Evolutionary conservation across 2,329 filamentous ascomycete genomes (phyloP).

Genomic region (Podosphaera aphanis): DNA sequence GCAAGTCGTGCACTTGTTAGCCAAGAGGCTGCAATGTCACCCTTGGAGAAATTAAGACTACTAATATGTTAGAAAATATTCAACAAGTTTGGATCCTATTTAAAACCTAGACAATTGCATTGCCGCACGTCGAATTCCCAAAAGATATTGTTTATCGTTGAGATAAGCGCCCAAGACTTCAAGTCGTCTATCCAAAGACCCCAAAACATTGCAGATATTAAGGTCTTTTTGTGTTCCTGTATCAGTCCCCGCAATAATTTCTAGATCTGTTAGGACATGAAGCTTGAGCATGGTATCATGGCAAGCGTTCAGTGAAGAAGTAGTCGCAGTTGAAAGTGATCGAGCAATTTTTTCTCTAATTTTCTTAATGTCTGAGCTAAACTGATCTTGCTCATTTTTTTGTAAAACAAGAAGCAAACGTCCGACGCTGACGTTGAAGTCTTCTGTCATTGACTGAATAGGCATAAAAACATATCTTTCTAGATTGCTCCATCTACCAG

Average conservation of each 20-base stretch:
- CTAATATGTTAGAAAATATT: conserved; percentile 12
- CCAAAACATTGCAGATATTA: conserved; percentile 21
- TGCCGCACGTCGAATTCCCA: conserved; percentile 63
- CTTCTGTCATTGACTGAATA: conserved; percentile 22
- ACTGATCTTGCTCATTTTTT: conserved; percentile 24
- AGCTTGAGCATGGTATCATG: conserved; percentile 70
- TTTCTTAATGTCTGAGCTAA: conserved; percentile 33
- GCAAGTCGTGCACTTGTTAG: conserved; percentile 65
- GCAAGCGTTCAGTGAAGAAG: conserved; percentile 58
- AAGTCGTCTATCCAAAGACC: conserved; percentile 50
- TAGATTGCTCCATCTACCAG: conserved; percentile 56
- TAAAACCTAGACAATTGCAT: conserved; percentile 56
- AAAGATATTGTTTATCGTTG: conserved; percentile 77
- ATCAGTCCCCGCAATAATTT: conserved; percentile 39
- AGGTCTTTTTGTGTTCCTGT: background rate
- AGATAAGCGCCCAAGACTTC: conserved; percentile 74
- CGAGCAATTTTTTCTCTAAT: conserved; percentile 49
- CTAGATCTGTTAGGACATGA: conserved; percentile 71
- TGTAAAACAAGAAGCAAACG: conserved; percentile 38
- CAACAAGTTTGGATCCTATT: conserved; percentile 3
- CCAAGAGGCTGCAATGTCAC: conserved; percentile 68
- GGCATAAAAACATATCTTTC: conserved; percentile 38
- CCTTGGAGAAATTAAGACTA: conserved; percentile 32
- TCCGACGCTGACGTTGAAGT: conserved; percentile 71
- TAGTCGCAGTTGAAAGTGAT: conserved; percentile 52